These are phyloP conservation scores for Candida tropicalis DNA, from an alignment of 1,139 yeast genomes.

Conservation along the genomic window DNA sequence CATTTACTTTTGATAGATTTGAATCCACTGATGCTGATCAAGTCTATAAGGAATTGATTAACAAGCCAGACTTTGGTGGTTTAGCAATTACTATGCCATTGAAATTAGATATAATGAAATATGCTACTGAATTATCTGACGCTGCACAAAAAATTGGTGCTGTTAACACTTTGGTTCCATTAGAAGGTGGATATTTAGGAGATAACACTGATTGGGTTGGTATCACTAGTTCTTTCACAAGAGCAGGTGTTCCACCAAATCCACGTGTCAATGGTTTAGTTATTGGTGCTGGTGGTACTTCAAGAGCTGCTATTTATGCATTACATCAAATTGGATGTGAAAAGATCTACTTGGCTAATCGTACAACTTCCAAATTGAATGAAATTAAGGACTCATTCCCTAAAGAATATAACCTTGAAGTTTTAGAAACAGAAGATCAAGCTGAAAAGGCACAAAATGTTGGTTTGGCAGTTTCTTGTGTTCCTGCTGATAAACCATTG, in stretches of 20 bases:
- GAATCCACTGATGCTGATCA: conserved; percentile 67
- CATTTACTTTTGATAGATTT: conserved; percentile 67
- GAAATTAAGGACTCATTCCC: conserved; percentile 68
- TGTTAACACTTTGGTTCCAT: conserved; percentile 79
- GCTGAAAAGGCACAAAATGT: conserved; percentile 47
- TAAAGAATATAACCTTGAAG: conserved; percentile 55
- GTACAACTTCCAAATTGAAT: conserved; percentile 69
- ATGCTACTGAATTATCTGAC: conserved; percentile 62
- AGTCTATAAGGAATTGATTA: conserved; percentile 50
- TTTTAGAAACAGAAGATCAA: conserved; percentile 54
- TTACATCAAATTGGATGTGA: conserved; percentile 76
- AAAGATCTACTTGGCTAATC: conserved; percentile 76
- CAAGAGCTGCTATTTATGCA: conserved; percentile 93
- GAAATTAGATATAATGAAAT: conserved; percentile 74
- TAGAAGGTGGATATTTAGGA: conserved; percentile 61
- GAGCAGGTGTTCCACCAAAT: conserved; percentile 53
- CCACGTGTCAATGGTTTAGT: conserved; percentile 60
- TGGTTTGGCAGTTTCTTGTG: conserved; percentile 75
- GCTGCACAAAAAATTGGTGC: conserved; percentile 87
- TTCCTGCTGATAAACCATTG: conserved; percentile 84
- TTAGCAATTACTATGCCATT: conserved; percentile 91
- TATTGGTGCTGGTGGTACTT: conserved; percentile 97
- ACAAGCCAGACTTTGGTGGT: conserved; percentile 70
- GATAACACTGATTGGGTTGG: conserved; percentile 98
- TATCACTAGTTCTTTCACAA: conserved; percentile 65